A percentile compares a stretch with the other conserved stretches of the same genome.
Evolutionary conservation across 2,329 filamentous ascomycete genomes (phyloP).

Genomic region (Daldinia sp.): DNA sequence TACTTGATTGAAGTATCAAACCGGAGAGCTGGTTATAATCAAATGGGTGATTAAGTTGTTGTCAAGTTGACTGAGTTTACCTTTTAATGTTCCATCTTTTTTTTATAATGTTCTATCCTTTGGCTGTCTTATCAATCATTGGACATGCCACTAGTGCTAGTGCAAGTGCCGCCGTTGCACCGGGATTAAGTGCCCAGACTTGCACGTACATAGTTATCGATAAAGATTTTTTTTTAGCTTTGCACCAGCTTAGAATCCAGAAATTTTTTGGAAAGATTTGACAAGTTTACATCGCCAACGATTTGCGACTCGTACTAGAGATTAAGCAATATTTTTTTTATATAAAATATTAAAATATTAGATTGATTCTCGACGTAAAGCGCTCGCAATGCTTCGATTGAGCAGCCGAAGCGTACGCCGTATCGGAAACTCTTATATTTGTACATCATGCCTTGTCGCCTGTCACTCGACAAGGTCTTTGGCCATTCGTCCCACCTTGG

Average conservation of each 20-base stretch:
- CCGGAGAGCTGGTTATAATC: too few relatives aligned
- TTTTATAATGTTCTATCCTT: too few relatives aligned
- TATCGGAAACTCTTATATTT: conserved; percentile 43
- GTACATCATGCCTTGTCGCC: conserved; percentile 41
- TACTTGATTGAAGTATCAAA: too few relatives aligned
- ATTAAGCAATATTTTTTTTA: background rate
- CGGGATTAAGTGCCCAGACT: background rate
- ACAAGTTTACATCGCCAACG: background rate
- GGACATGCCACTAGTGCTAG: too few relatives aligned
- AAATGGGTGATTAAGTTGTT: too few relatives aligned
- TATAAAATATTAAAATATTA: background rate
- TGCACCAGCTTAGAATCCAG: conserved; percentile 4
- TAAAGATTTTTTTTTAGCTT: conserved; percentile 7
- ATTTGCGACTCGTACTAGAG: background rate
- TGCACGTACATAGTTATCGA: conserved; percentile 14
- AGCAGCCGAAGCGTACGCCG: conserved; percentile 41
- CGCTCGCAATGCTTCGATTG: conserved; percentile 48
- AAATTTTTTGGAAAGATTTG: conserved; percentile 16
- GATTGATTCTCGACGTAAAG: conserved; percentile 17
- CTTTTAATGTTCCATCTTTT: too few relatives aligned
- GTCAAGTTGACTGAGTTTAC: too few relatives aligned
- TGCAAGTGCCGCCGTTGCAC: background rate
- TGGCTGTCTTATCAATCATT: too few relatives aligned
- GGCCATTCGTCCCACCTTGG: conserved; percentile 25
- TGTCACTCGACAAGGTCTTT: conserved; percentile 16